Percentiles rank a stretch among this genome's conserved stretches.
Conservation (phyloP, 2,329 filamentous ascomycete genomes). For the Mycocentrospora acerina region DNA sequence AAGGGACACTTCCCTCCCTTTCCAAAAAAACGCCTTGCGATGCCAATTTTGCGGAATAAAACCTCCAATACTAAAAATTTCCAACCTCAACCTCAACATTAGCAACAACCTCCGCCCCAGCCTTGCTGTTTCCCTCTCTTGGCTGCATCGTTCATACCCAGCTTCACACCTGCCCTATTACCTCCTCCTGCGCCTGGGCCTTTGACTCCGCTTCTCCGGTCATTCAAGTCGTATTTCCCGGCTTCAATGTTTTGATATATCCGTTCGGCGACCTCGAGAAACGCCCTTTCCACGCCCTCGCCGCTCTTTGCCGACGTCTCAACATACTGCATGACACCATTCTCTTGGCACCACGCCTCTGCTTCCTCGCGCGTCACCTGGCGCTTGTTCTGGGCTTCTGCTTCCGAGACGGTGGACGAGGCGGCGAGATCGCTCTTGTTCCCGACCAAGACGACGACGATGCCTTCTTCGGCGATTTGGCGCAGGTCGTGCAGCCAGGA, state of each 20-base stretch:
- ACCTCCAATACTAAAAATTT: neutral
- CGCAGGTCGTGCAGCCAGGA: constrained; percentile 93
- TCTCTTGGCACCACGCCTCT: constrained; percentile 81
- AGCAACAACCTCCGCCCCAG: constrained; percentile 37
- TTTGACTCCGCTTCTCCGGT: constrained; percentile 89
- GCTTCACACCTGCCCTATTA: constrained; percentile 46
- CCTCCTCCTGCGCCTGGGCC: constrained; percentile 54
- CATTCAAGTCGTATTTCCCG: constrained; percentile 91
- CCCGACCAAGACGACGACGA: constrained; percentile 90
- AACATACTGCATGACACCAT: constrained; percentile 89
- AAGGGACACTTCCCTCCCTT: too few species aligned
- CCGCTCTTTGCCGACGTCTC: constrained; percentile 96
- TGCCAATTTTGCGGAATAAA: neutral
- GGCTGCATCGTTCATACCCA: constrained; percentile 46
- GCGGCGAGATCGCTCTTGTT: constrained; percentile 86
- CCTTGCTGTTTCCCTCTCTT: constrained; percentile 36
- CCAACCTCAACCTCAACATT: too few species aligned
- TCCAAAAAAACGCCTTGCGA: too few species aligned
- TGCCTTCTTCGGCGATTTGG: constrained; percentile 93
- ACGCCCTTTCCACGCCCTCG: constrained; percentile 89
- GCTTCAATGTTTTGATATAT: constrained; percentile 98
- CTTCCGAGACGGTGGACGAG: constrained; percentile 41
- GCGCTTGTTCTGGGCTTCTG: constrained; percentile 61
- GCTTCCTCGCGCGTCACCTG: constrained; percentile 83
- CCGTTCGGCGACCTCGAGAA: constrained; percentile 87